Evolutionary conservation across 2,329 filamentous ascomycete genomes (phyloP).

Genomic region (Apiospora saccharicola): DNA sequence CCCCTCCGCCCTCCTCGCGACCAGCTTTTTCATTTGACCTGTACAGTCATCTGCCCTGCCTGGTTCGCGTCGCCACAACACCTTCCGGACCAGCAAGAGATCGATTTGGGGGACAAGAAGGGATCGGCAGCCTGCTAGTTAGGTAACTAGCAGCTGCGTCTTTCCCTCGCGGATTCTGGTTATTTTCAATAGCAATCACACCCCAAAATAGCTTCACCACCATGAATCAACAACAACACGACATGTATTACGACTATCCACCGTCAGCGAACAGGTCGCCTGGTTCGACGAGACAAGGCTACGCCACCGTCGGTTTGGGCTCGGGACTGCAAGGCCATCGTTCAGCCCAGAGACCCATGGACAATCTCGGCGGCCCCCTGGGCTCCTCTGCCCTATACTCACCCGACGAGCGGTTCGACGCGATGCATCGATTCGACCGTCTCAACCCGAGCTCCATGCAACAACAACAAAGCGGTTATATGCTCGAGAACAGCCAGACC

Average conservation of each 20-base stretch:
- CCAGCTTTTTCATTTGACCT: slow-evolving; percentile 12
- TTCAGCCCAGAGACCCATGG: slow-evolving; percentile 80
- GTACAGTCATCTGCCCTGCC: slow-evolving; percentile 16
- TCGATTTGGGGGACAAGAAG: slow-evolving; percentile 18
- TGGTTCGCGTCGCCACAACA: slow-evolving; percentile 6
- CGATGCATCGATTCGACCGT: slow-evolving; percentile 47
- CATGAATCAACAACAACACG: slow-evolving; percentile 64
- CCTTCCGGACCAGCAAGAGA: neutral
- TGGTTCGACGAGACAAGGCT: slow-evolving; percentile 70
- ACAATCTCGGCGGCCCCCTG: slow-evolving; percentile 70
- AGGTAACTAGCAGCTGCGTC: slow-evolving; percentile 24
- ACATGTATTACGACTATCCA: slow-evolving; percentile 78
- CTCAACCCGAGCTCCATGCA: slow-evolving; percentile 33
- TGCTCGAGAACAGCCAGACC: slow-evolving; percentile 75
- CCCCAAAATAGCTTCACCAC: slow-evolving; percentile 31
- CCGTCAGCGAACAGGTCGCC: slow-evolving; percentile 72
- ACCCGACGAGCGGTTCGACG: slow-evolving; percentile 72
- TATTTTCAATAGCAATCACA: slow-evolving; percentile 11
- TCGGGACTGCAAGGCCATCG: slow-evolving; percentile 58
- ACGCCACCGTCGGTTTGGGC: slow-evolving; percentile 64
- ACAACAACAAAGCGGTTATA: slow-evolving; percentile 53
- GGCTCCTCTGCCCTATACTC: slow-evolving; percentile 69
- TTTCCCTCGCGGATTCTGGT: slow-evolving; percentile 20
- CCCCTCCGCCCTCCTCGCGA: neutral
- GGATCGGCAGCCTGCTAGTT: slow-evolving; percentile 23